Evolutionary conservation across 495 filamentous ascomycete genomes (phyloP), one percentile per base, ranked within the genome.

Genomic region (Hypoxylon fragiforme): DNA sequence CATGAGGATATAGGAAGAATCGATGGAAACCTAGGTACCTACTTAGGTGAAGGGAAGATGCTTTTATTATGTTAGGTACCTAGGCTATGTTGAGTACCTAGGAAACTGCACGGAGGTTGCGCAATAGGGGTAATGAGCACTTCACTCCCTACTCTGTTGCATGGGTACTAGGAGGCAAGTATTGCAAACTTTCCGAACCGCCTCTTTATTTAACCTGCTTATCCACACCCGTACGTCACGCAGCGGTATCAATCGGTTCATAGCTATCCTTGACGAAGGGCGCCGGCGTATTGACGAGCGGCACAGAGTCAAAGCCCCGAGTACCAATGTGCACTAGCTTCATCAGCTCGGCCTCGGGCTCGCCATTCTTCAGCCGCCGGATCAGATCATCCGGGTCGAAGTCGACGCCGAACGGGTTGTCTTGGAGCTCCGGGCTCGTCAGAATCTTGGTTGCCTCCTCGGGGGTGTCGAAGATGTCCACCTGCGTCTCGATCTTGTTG

Each of bases 401-500:
- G 32, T 75, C 69, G 1, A 53, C 60, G 2, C 73, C 73, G 44
- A 69, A 54, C 6, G 71, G 70, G 42, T 75, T 75, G 40, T 65
- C 39, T 2, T 4, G 20, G 15, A 68, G 42, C 16, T 54, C 44
- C 21, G 54, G 40, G 3, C 49, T 35, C 18, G 32, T 50, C 51
- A 79, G 67, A 31, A 63, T 77, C 14, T 53, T 63, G 1, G 57
- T 73, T 3, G 70, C 57, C 32, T 68, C 68, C 20, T 75, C 74
- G 3, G 61, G 45, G 3, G 64, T 67, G 15, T 70, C 67, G 37
- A 76, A 74, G 30, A 67, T 71, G 44, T 78, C 74, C 2, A 76
- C 71, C 57, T 80, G 75, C 4, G 67, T 71, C 59, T 80, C 77
- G 36, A 79, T 51, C 35, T 42, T 21, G 53, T 79, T 79, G 5